phyloP scores from a whole-genome alignment of 148 eudicot species.

The Camellia japonica region DNA sequence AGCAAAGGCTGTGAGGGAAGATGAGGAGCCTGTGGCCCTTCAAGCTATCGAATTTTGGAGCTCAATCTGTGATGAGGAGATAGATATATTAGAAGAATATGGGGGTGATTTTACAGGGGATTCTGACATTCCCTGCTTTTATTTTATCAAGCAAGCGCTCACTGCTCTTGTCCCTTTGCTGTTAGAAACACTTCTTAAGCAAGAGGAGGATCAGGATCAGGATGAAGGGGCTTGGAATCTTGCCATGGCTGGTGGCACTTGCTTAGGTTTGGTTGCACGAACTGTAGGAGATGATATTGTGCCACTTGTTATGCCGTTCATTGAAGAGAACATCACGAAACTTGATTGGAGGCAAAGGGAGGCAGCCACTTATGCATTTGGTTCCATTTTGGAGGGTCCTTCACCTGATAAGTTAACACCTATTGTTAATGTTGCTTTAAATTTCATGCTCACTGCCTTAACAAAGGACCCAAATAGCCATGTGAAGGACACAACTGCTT shows the following conservation, averaged over 20 bases:
- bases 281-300: slow-evolving; percentile 94
- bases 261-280: slow-evolving; percentile 89
- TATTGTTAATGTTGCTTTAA: slow-evolving; percentile 82
- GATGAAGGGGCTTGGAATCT: slow-evolving; percentile 98
- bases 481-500: slow-evolving; percentile 95
- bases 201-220: slow-evolving; percentile 97
- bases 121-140: slow-evolving; percentile 86
- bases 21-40: slow-evolving; percentile 89
- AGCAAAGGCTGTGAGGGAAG: slow-evolving; percentile 89
- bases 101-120: slow-evolving; percentile 82
- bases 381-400: slow-evolving; percentile 94
- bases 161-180: slow-evolving; percentile 90
- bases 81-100: slow-evolving; percentile 84
- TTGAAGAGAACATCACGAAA: slow-evolving; percentile 77
- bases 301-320: slow-evolving; percentile 90
- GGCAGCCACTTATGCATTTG: slow-evolving; percentile 93
- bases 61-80: slow-evolving; percentile 91
- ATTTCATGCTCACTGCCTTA: slow-evolving; percentile 84
- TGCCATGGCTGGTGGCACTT: slow-evolving; percentile 98
- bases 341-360: slow-evolving; percentile 94
- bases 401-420: slow-evolving; percentile 79
- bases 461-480: slow-evolving; percentile 87
- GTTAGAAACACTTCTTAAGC: slow-evolving; percentile 88
- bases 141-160: slow-evolving; percentile 89
- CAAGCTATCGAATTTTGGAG: slow-evolving; percentile 98